Evolutionary conservation across 2,329 filamentous ascomycete genomes (phyloP).

Genomic region (Alternaria gaisen): DNA sequence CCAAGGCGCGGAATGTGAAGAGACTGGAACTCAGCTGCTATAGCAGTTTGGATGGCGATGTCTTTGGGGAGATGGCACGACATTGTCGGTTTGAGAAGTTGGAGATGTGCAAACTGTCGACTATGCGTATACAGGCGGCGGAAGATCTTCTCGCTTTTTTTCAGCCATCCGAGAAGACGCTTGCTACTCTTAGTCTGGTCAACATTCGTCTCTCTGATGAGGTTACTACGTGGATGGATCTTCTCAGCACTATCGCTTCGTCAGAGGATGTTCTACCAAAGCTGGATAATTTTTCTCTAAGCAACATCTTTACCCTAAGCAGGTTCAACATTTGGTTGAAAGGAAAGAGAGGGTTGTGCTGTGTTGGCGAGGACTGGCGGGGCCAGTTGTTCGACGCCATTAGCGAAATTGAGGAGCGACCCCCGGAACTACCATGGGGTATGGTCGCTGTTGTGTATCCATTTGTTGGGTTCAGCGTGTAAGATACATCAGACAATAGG

Average conservation of each 20-base stretch:
- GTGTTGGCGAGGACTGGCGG: constrained; percentile 14
- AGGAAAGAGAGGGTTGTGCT: constrained; percentile 16
- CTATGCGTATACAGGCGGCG: constrained; percentile 23
- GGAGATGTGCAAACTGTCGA: constrained; percentile 25
- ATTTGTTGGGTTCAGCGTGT: constrained; percentile 17
- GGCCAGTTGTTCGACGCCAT: constrained; percentile 14
- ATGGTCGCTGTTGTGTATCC: constrained; percentile 33
- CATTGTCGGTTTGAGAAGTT: constrained; percentile 29
- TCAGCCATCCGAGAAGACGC: constrained; percentile 9
- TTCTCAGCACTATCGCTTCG: constrained; percentile 22
- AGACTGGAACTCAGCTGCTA: constrained; percentile 34
- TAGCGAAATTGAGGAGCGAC: constrained; percentile 2
- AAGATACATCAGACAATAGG: neutral
- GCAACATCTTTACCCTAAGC: constrained; percentile 18
- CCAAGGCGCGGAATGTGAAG: constrained; percentile 29
- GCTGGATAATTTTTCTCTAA: constrained; percentile 19
- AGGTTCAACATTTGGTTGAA: constrained; percentile 3
- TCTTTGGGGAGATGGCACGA: constrained; percentile 34
- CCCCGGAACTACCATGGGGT: constrained; percentile 29
- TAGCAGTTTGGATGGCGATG: constrained; percentile 33
- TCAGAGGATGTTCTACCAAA: constrained; percentile 6
- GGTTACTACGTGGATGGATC: constrained; percentile 21
- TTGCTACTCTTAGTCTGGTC: constrained; percentile 23
- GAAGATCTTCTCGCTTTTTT: constrained; percentile 29
- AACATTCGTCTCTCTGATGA: constrained; percentile 24